Evolutionary conservation across 1,284 basidiomycete species (phyloP).

Genomic region (Marasmius fiardii): DNA sequence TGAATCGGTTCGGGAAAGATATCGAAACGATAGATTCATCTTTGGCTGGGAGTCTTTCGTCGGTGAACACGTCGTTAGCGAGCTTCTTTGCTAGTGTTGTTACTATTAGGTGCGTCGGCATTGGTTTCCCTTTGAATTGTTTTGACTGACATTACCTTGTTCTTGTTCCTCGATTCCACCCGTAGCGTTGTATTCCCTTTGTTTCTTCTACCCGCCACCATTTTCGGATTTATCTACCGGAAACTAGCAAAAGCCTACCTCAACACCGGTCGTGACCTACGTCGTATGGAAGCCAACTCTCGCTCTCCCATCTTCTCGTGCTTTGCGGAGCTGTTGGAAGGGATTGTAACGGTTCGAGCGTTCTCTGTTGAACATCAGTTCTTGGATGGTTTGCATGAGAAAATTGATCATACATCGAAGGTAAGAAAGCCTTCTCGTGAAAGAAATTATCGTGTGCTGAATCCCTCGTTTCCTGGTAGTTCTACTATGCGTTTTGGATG

Average conservation of each 20-base stretch:
- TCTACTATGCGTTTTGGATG: constrained; percentile 79
- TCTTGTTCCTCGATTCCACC: constrained; percentile 3
- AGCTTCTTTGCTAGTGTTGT: constrained; percentile 68
- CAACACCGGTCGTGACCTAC: constrained; percentile 72
- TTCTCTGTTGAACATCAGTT: constrained; percentile 85
- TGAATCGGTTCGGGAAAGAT: constrained; percentile 73
- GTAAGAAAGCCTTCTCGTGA: constrained; percentile 25
- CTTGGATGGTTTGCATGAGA: constrained; percentile 65
- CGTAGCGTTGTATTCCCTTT: constrained; percentile 62
- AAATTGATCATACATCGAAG: constrained; percentile 65
- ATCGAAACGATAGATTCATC: constrained; percentile 76
- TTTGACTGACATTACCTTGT: not conserved
- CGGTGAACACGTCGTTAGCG: constrained; percentile 72
- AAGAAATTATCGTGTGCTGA: not conserved
- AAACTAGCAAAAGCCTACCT: constrained; percentile 68
- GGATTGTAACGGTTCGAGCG: constrained; percentile 85
- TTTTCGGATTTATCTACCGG: constrained; percentile 64
- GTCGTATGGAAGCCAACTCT: constrained; percentile 75
- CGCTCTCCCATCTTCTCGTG: constrained; percentile 74
- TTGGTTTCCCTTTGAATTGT: no score
- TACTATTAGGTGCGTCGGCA: constrained; percentile 56
- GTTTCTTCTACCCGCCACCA: constrained; percentile 68
- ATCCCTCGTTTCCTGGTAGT: not conserved
- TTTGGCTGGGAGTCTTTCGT: constrained; percentile 66
- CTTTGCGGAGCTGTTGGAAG: constrained; percentile 77